These are phyloP conservation scores for Xanthoceras sorbifolium DNA, from an alignment of 345 rosid species.

Conservation along the genomic window DNA sequence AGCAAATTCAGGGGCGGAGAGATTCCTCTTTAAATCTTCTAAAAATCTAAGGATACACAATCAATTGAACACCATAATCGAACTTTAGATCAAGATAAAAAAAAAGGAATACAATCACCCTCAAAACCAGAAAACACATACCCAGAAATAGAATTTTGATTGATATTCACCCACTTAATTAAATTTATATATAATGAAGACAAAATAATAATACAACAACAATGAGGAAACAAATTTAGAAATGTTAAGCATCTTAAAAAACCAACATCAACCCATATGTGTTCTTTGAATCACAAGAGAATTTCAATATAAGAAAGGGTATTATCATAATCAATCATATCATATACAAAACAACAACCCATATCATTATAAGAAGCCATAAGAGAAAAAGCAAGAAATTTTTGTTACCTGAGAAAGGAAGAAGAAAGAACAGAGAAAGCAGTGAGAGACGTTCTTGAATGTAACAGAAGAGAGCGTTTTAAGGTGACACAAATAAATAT, in stretches of 20 bases:
- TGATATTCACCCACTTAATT: background rate
- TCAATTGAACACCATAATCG: background rate
- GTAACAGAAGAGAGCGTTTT: conserved; percentile 1
- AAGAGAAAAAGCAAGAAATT: background rate
- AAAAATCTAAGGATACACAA: background rate
- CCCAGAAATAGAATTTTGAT: background rate
- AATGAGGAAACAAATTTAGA: background rate
- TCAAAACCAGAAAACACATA: background rate
- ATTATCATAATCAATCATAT: background rate
- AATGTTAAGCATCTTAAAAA: background rate
- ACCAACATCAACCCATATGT: background rate
- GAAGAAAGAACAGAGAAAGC: conserved; percentile 19
- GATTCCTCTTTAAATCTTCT: background rate
- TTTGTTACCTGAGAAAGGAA: conserved; percentile 18
- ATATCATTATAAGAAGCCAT: background rate
- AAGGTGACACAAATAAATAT: conserved; percentile 6
- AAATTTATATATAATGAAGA: background rate
- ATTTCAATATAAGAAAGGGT: no score
- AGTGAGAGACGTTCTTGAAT: background rate
- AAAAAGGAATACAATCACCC: background rate
- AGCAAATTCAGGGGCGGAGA: background rate
- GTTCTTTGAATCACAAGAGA: background rate
- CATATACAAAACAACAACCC: background rate
- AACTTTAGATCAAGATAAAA: background rate
- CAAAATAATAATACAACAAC: no score